Base-by-base conservation (phyloP, 163 green algal species). In the Scenedesmus sp. region DNA sequence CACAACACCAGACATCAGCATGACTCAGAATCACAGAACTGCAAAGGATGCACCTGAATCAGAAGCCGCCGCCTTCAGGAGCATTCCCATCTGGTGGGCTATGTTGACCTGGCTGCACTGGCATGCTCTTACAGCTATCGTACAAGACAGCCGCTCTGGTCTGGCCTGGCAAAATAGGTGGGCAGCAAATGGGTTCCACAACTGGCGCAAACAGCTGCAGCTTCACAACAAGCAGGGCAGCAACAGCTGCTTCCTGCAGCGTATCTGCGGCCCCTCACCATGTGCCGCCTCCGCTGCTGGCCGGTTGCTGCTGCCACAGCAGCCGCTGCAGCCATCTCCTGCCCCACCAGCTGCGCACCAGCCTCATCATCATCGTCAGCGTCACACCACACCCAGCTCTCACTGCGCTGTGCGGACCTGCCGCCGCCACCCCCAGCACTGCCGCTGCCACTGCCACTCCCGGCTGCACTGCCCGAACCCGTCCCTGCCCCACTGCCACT, bases 361-460 rank as follows among this genome's bases (percentile, higher is more conserved):
- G 46, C 56, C 15, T 65, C 78, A 20, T 85, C 86, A 20, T 76
- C 86, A 43, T 56, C 68, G 33, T 86, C 85, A 44, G 22, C 80
- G 20, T 65, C 82, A 61, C 82, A 87, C 87, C 73, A 86, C 73
- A 91, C 87, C 87, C 87, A 86, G 87, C 76, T 91, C 43, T 86
- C 87, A 20, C 37, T 73, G 44, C 35, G 68, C 42, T 72, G 42
- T 6, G 35, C 43, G 20, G 30, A 15, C 65, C 65, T 53, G 12
- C 43, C 24, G 65, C 40, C 16, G 1, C 65, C 33, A 10, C 35
- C 22, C 12, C 81, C 42, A 30, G 26, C 35, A 20, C 42, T 42
- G n/a, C 56, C 56, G n/a, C 56, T 37, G 68, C 26, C 33, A 3
- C 68, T 26, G 7, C 37, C 40, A 49, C 82, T 30, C 24, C 80